Evolutionary conservation across 768 basidiomycete species (phyloP), one percentile per base, ranked within the genome.

Genomic region (Fomitopsis serialis): DNA sequence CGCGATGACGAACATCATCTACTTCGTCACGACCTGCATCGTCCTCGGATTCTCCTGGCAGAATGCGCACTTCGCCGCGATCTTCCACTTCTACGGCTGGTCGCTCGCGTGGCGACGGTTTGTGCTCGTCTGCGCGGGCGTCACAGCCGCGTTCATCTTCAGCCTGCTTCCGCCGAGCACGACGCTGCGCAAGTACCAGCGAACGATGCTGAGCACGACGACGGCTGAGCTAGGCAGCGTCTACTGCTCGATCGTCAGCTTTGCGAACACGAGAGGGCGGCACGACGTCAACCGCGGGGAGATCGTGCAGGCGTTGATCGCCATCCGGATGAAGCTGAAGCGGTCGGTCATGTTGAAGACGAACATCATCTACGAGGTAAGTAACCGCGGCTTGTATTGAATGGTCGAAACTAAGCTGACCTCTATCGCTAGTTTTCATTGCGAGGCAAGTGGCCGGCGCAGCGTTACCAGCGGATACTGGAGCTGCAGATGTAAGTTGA

Each of bases 341-440:
- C 74, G 87, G 46, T 82, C 84, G 1, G 65, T 78, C 11, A 69
- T 77, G 0, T 57, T 85, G 54, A 79, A 76, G 52, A 66, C 72
- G 5, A 88, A 89, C 61, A 78, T 80, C 21, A 70, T 77, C 1
- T 89, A 88, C 54, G 87, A 89, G 77, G 87, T 85, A 29, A 10
- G 73, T 52, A 32, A 25, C 9, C 52, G 29, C 5, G 37, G 37
- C 34, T 8, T 8, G 15, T 35, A 35, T 15, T 35, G 15, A 15
- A 8, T 35, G 34, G 9, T 9, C 8, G 15, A 35, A 15, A 35
- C 9, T 15, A 15, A 9, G 8, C 34, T 35, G 34, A 35, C 34
- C n/a, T n/a, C n/a, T n/a, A n/a, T n/a, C n/a, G n/a, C 52, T 61
- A 92, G 84, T 82, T 90, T 63, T 91, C 89, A 0, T 67, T 93